Conservation (phyloP, 2,329 filamentous ascomycete genomes). For the Colletotrichum trifolii region DNA sequence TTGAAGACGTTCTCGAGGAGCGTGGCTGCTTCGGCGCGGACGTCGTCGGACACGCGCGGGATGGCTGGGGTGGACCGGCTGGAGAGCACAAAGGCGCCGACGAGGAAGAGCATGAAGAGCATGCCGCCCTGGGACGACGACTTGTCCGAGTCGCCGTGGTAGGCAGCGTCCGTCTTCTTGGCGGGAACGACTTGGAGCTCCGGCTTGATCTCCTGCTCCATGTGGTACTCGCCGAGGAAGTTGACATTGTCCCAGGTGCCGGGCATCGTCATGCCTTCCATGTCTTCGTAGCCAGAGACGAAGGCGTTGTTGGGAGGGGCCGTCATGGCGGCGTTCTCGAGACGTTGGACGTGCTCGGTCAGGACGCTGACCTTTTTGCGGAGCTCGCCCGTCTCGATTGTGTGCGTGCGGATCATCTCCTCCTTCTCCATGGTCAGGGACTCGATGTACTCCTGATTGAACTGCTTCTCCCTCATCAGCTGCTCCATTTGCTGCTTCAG, state of each 20-base stretch:
- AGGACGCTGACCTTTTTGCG: slow-evolving; percentile 92
- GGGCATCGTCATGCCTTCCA: slow-evolving; percentile 86
- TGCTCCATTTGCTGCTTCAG: slow-evolving; percentile 77
- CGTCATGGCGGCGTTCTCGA: slow-evolving; percentile 71
- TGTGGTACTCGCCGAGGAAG: slow-evolving; percentile 78
- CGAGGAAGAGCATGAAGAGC: slow-evolving; percentile 94
- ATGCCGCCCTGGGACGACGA: slow-evolving; percentile 81
- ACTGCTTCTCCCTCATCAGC: slow-evolving; percentile 78
- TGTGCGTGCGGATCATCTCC: slow-evolving; percentile 88
- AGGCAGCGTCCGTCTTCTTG: slow-evolving; percentile 64
- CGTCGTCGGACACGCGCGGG: slow-evolving; percentile 82
- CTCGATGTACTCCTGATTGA: slow-evolving; percentile 80
- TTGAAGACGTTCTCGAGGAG: slow-evolving; percentile 85
- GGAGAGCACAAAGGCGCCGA: slow-evolving; percentile 94
- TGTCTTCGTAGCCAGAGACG: slow-evolving; percentile 78
- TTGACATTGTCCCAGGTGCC: slow-evolving; percentile 84
- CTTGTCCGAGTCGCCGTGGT: slow-evolving; percentile 67
- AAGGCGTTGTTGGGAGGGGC: slow-evolving; percentile 65
- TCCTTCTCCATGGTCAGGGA: slow-evolving; percentile 87
- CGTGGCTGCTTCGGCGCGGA: slow-evolving; percentile 80
- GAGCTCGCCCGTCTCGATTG: slow-evolving; percentile 88
- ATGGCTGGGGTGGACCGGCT: slow-evolving; percentile 80
- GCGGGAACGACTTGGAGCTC: slow-evolving; percentile 64
- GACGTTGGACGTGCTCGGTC: slow-evolving; percentile 75
- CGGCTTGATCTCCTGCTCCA: slow-evolving; percentile 71